Evolutionary conservation across 495 filamentous ascomycete species (phyloP).

Genomic region (Amniculicola lignicola): DNA sequence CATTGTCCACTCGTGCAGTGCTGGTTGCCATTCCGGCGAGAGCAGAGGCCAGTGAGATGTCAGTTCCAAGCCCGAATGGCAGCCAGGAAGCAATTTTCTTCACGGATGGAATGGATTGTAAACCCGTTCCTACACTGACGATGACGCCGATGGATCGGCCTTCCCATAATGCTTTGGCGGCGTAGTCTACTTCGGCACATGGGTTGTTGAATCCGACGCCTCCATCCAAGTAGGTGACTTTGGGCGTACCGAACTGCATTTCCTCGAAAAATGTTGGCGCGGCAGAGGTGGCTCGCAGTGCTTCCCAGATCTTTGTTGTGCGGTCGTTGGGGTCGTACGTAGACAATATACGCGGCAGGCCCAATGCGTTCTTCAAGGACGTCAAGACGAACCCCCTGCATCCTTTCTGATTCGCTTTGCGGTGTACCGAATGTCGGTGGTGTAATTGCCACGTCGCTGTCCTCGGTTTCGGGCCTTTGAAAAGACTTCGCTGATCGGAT

Average conservation of each 20-base stretch:
- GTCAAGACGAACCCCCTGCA: conserved; percentile 37
- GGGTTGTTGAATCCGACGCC: conserved; percentile 42
- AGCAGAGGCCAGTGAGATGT: conserved; percentile 35
- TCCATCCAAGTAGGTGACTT: conserved; percentile 38
- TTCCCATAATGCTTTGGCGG: conserved; percentile 36
- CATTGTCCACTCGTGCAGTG: conserved; percentile 37
- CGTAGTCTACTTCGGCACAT: conserved; percentile 37
- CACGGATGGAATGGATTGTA: conserved; percentile 38
- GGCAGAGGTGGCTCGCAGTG: conserved; percentile 37
- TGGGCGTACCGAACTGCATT: conserved; percentile 37
- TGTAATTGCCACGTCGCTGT: conserved; percentile 33
- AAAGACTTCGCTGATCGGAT: background rate
- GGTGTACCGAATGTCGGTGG: conserved; percentile 27
- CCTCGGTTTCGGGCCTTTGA: conserved; percentile 7
- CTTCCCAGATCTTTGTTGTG: conserved; percentile 36
- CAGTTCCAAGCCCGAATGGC: conserved; percentile 34
- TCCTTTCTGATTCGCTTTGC: conserved; percentile 26
- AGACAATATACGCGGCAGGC: conserved; percentile 33
- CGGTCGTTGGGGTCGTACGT: conserved; percentile 39
- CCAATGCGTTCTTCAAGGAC: conserved; percentile 36
- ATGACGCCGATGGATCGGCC: conserved; percentile 34
- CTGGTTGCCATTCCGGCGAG: conserved; percentile 37
- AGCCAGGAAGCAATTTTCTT: conserved; percentile 36
- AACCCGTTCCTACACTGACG: conserved; percentile 37
- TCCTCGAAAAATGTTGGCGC: conserved; percentile 40